A percentile compares a stretch with the other conserved stretches of the same genome.
phyloP scores from a whole-genome alignment of 2,329 filamentous ascomycete species.

The Kalmusia sp. region DNA sequence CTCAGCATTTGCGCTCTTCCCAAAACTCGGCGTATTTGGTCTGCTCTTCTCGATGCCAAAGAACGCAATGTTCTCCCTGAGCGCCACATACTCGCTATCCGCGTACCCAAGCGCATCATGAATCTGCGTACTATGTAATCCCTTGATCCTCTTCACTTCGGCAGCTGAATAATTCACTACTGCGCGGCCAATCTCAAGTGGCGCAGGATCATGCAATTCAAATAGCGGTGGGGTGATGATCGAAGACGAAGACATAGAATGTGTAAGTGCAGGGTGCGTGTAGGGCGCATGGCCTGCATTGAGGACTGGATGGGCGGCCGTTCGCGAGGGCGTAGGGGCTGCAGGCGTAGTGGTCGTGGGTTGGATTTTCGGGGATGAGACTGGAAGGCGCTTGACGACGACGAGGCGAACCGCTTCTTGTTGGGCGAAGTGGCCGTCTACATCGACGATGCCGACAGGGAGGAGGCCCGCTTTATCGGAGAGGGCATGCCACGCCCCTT shows the following conservation, averaged over 20 bases:
- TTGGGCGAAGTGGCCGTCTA: conserved; percentile 86
- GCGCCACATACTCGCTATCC: conserved; percentile 91
- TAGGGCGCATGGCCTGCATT: conserved; percentile 7
- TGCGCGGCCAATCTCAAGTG: conserved; percentile 80
- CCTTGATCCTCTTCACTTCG: conserved; percentile 86
- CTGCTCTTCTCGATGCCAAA: conserved; percentile 55
- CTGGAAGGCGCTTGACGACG: conserved; percentile 70
- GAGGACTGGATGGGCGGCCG: conserved; percentile 20
- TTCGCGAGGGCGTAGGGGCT: conserved; percentile 27
- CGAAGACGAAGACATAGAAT: conserved; percentile 21
- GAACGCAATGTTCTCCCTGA: conserved; percentile 86
- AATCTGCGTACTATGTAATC: conserved; percentile 83
- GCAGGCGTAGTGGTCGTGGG: conserved; percentile 16
- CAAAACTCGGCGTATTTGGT: conserved; percentile 45
- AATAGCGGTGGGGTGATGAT: conserved; percentile 27
- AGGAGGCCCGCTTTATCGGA: conserved; percentile 85
- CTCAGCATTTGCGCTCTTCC: conserved; percentile 9
- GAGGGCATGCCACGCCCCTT: conserved; percentile 83
- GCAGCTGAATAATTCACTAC: conserved; percentile 90
- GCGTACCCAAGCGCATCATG: conserved; percentile 83
- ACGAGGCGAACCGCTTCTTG: conserved; percentile 90
- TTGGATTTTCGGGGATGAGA: conserved; percentile 13
- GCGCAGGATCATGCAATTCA: conserved; percentile 45
- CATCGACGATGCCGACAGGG: conserved; percentile 87
- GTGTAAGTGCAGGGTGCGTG: conserved; percentile 10